Evolutionary conservation across 768 basidiomycete genomes (phyloP).

Genomic region (Lactifluus subvellereus): DNA sequence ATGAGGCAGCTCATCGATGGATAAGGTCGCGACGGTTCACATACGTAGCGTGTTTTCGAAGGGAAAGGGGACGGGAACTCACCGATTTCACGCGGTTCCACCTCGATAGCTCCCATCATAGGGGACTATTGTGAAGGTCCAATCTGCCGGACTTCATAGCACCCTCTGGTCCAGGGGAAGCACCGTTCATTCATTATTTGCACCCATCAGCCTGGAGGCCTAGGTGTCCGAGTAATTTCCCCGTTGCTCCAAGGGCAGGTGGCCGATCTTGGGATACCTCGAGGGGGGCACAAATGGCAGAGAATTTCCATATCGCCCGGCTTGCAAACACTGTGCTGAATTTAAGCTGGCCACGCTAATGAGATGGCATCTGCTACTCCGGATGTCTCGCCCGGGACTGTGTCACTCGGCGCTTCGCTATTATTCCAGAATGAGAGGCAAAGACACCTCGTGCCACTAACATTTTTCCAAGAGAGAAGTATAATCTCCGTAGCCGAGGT

Average conservation of each 20-base stretch:
- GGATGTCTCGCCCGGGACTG: not conserved
- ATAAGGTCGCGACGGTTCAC: not conserved
- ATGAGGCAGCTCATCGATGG: conserved; percentile 20
- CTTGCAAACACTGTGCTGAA: conserved; percentile 9
- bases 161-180: not conserved
- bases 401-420: not conserved
- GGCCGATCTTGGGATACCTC: not conserved
- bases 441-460: conserved; percentile 9
- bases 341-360: conserved; percentile 8
- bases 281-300: conserved; percentile 1
- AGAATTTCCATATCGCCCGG: not conserved
- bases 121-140: not conserved
- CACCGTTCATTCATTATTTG: conserved; percentile 5
- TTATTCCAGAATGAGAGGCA: not conserved
- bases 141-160: conserved; percentile 8
- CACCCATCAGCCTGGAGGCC: not conserved
- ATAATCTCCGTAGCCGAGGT: conserved; percentile 10
- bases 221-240: not conserved
- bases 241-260: not conserved
- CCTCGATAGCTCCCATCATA: conserved; percentile 5
- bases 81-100: conserved; percentile 11
- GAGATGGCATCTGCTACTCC: not conserved
- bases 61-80: conserved; percentile 8
- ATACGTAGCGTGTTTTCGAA: conserved; percentile 8
- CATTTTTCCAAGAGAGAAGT: conserved; percentile 4